A percentile compares a stretch with the other conserved stretches of the same genome.
Evolutionary conservation across 495 filamentous ascomycete genomes (phyloP).

Genomic region (Penicillium parvum): DNA sequence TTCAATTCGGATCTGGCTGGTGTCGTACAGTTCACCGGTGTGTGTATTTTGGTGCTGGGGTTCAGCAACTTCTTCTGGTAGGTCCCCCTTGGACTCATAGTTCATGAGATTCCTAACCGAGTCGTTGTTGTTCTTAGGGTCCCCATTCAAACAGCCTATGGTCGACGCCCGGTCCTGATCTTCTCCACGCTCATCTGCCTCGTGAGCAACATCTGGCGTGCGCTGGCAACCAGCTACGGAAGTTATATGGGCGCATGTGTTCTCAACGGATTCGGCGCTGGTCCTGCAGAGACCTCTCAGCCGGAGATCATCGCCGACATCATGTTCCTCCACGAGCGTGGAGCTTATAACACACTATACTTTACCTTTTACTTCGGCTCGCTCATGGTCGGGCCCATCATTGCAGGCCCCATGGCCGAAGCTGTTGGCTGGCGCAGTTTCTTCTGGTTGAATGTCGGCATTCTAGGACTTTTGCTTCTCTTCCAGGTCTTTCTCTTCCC

Average conservation of each 20-base stretch:
- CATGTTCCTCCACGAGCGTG: constrained; percentile 63
- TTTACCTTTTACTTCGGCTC: constrained; percentile 50
- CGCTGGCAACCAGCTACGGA: constrained; percentile 49
- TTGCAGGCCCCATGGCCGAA: constrained; percentile 54
- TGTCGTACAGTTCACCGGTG: constrained; percentile 51
- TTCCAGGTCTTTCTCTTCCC: constrained; percentile 54
- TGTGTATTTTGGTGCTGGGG: constrained; percentile 57
- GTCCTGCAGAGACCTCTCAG: constrained; percentile 49
- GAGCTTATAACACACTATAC: constrained; percentile 62
- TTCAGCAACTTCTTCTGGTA: constrained; percentile 62
- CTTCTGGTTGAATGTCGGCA: constrained; percentile 53
- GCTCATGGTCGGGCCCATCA: constrained; percentile 51
- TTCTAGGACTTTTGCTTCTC: constrained; percentile 44
- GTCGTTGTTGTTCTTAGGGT: constrained; percentile 30
- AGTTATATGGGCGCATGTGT: constrained; percentile 60
- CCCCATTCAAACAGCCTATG: constrained; percentile 54
- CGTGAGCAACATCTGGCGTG: constrained; percentile 56
- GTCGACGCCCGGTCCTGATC: constrained; percentile 55
- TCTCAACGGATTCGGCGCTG: constrained; percentile 59
- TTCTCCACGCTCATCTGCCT: constrained; percentile 53
- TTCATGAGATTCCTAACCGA: too few relatives aligned
- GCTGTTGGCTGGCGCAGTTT: constrained; percentile 54
- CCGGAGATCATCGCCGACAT: constrained; percentile 63
- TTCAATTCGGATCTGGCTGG: constrained; percentile 50
- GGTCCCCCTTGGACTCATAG: too few relatives aligned